Percentiles rank a stretch among this genome's conserved stretches.
These are phyloP conservation scores for Fraxinus platypoda DNA, from an alignment of 305 asterid species.

Conservation along the genomic window DNA sequence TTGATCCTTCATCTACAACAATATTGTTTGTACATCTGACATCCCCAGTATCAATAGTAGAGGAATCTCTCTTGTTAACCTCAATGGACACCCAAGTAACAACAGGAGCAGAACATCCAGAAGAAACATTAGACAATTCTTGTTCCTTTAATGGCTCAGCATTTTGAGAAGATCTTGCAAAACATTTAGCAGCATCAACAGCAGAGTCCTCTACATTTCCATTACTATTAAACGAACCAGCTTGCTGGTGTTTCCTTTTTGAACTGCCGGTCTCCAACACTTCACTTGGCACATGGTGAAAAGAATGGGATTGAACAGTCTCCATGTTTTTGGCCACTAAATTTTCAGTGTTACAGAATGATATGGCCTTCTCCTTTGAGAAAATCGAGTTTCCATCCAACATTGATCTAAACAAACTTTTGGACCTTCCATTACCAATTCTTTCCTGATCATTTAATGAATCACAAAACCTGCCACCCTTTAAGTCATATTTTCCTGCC, in stretches of 20 bases:
- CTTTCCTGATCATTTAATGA: slow-evolving; percentile 23
- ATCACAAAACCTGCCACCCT: slow-evolving; percentile 22
- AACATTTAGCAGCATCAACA: slow-evolving; percentile 34
- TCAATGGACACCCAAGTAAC: slow-evolving; percentile 46
- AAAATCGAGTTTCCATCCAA: slow-evolving; percentile 25
- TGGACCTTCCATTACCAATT: slow-evolving; percentile 30
- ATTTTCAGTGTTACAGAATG: slow-evolving; percentile 29
- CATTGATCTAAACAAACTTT: slow-evolving; percentile 30
- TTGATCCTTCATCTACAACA: slow-evolving; percentile 53
- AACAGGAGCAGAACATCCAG: slow-evolving; percentile 59
- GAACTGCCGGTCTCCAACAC: slow-evolving; percentile 27
- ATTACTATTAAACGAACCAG: slow-evolving; percentile 20
- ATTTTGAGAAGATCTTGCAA: slow-evolving; percentile 32
- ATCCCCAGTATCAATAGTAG: slow-evolving; percentile 35
- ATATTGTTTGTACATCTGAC: slow-evolving; percentile 28
- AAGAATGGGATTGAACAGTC: slow-evolving; percentile 40
- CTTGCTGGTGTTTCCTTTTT: slow-evolving; percentile 31
- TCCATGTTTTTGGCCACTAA: slow-evolving; percentile 24
- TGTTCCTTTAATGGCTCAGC: slow-evolving; percentile 39
- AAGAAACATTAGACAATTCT: slow-evolving; percentile 46
- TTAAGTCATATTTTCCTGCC: slow-evolving; percentile 28
- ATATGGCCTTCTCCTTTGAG: slow-evolving; percentile 30
- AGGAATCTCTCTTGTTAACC: slow-evolving; percentile 41
- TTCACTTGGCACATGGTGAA: slow-evolving; percentile 55
- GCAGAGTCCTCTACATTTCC: slow-evolving; percentile 28